A percentile compares a stretch with the other conserved stretches of the same genome.
These are phyloP conservation scores for Lentinula lateritia DNA, from an alignment of 768 basidiomycete genomes.

Conservation along the genomic window DNA sequence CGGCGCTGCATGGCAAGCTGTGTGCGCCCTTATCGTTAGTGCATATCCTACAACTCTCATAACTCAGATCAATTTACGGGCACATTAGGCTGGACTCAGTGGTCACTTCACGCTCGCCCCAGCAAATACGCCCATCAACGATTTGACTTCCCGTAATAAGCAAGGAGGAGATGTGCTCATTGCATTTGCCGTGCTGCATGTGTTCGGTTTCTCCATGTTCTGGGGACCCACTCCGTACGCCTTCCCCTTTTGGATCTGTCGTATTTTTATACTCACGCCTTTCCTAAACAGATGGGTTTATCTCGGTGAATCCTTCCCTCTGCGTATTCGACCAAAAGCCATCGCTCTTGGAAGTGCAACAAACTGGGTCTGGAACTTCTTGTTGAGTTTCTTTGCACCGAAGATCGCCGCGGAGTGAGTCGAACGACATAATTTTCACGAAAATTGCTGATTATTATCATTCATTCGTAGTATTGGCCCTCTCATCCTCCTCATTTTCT, in stretches of 20 bases:
- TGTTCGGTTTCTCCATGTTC: slow-evolving; percentile 65
- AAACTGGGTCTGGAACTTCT: slow-evolving; percentile 74
- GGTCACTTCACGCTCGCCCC: slow-evolving; percentile 66
- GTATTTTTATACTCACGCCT: not conserved
- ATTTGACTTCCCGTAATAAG: slow-evolving; percentile 52
- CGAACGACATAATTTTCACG: not conserved
- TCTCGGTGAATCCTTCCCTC: slow-evolving; percentile 76
- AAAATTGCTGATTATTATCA: not conserved
- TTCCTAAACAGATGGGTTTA: slow-evolving; percentile 50
- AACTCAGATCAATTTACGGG: not conserved
- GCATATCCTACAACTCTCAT: not conserved
- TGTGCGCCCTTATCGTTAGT: slow-evolving; percentile 56
- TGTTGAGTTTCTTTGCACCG: slow-evolving; percentile 68
- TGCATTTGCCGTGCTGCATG: slow-evolving; percentile 73
- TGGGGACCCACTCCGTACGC: slow-evolving; percentile 68
- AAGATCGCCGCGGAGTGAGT: slow-evolving; percentile 52
- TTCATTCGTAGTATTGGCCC: slow-evolving; percentile 51
- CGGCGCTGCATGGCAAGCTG: slow-evolving; percentile 55
- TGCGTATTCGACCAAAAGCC: slow-evolving; percentile 71
- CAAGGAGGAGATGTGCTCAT: slow-evolving; percentile 61
- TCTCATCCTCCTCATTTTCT: slow-evolving; percentile 72
- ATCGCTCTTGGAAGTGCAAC: slow-evolving; percentile 71
- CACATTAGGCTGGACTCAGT: slow-evolving; percentile 56
- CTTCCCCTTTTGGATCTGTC: not conserved
- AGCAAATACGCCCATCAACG: slow-evolving; percentile 35